These are phyloP conservation scores for Corymbia calophylla DNA, from an alignment of 441 rosid genomes.

Conservation along the genomic window DNA sequence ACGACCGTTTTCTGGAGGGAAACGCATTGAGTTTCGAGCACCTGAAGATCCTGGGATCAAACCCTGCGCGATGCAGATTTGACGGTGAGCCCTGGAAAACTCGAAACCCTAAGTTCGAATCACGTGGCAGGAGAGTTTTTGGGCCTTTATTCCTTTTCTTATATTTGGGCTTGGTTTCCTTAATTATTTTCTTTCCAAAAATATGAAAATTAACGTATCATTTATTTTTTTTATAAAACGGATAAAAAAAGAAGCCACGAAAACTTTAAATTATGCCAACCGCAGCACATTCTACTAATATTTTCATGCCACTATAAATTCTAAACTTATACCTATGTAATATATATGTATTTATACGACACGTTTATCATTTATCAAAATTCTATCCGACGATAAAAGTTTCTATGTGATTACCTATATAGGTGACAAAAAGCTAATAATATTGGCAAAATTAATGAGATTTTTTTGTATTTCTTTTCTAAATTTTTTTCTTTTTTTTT, in stretches of 20 bases:
- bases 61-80: neutral
- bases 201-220: neutral
- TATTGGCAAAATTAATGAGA: too few relatives aligned
- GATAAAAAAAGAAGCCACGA: neutral
- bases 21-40: neutral
- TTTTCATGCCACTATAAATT: too few relatives aligned
- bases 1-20: neutral
- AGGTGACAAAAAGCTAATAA: too few relatives aligned
- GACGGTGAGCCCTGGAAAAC: neutral
- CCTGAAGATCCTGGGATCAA: neutral
- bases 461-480: too few relatives aligned
- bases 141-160: neutral
- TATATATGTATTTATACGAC: too few relatives aligned
- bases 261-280: too few relatives aligned
- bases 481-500: too few relatives aligned
- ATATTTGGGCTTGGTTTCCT: neutral
- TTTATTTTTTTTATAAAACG: neutral
- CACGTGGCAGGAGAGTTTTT: neutral
- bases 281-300: too few relatives aligned
- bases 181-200: neutral
- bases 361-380: neutral
- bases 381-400: rapidly evolving
- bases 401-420: too few relatives aligned
- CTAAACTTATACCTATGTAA: too few relatives aligned
- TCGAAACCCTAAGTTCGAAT: neutral